phyloP scores from a whole-genome alignment of 2,329 filamentous ascomycete genomes.

The Hortaea werneckii region DNA sequence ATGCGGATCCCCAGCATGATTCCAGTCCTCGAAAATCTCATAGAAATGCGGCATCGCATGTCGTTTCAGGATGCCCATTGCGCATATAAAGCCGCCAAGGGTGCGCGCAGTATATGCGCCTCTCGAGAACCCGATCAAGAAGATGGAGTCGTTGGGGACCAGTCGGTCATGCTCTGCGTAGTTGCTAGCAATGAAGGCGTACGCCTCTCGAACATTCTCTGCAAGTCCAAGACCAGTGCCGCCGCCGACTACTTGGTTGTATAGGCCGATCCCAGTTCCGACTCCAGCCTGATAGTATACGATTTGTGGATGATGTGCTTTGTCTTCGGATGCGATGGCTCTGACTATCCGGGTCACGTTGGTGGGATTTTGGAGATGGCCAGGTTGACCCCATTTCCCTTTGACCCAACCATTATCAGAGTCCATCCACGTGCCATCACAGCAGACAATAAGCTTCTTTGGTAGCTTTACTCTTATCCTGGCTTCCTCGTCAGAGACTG shows the following conservation, averaged over 20 bases:
- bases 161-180: conserved; percentile 31
- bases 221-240: conserved; percentile 25
- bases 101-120: conserved; percentile 37
- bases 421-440: conserved; percentile 27
- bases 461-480: conserved; percentile 3
- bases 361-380: conserved; percentile 23
- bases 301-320: conserved; percentile 26
- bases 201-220: conserved; percentile 49
- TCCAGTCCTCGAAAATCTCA: conserved; percentile 26
- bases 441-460: conserved; percentile 18
- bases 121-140: conserved; percentile 36
- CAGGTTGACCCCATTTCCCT: conserved; percentile 14
- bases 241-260: conserved; percentile 23
- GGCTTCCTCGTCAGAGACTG: neutral
- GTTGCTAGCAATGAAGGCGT: conserved; percentile 53
- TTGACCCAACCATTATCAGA: conserved; percentile 23
- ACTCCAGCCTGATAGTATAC: conserved; percentile 31
- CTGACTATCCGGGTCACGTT: conserved; percentile 27
- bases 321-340: conserved; percentile 25
- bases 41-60: conserved; percentile 24
- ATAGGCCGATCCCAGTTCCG: conserved; percentile 25
- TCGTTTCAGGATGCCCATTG: conserved; percentile 32
- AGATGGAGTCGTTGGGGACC: conserved; percentile 31
- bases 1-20: conserved; percentile 19
- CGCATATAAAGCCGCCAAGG: conserved; percentile 35